Percentiles rank a stretch among this genome's conserved stretches.
Evolutionary conservation across 139 green algal genomes (phyloP).

Genomic region (Chlamydomonas incerta): DNA sequence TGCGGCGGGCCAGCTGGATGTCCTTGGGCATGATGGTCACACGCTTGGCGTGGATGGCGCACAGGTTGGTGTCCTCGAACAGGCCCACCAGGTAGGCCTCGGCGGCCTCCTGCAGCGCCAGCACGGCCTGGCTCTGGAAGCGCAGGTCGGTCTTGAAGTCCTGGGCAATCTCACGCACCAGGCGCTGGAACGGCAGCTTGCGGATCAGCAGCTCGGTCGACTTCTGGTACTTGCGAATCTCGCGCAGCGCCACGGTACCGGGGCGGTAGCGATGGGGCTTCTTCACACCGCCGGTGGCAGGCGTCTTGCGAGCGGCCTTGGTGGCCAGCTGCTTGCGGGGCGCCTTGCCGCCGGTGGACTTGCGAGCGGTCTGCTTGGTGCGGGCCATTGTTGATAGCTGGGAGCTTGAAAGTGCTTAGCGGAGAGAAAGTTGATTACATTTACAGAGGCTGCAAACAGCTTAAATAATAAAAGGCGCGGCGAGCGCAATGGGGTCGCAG

Average conservation of each 20-base stretch:
- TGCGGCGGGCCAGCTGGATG: conserved; percentile 70
- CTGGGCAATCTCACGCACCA: conserved; percentile 98
- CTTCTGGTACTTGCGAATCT: conserved; percentile 98
- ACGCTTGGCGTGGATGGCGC: conserved; percentile 97
- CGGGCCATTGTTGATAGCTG: conserved; percentile 71
- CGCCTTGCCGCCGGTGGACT: conserved; percentile 91
- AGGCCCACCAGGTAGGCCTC: conserved; percentile 96
- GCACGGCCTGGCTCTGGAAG: conserved; percentile 91
- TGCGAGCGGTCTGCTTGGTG: conserved; percentile 90
- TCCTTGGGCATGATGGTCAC: conserved; percentile 78
- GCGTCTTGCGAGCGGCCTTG: conserved; percentile 84
- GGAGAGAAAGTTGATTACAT: no score
- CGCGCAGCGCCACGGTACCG: conserved; percentile 89
- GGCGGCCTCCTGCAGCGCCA: conserved; percentile 93
- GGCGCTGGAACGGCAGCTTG: conserved; percentile 97
- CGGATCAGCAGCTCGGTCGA: conserved; percentile 95
- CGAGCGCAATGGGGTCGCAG: no score
- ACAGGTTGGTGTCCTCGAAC: conserved; percentile 93
- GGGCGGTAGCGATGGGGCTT: conserved; percentile 93
- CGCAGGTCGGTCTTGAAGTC: conserved; percentile 98
- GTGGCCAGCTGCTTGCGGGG: conserved; percentile 96
- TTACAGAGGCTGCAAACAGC: no score
- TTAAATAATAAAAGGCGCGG: no score
- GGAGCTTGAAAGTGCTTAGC: no score
- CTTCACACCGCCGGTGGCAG: conserved; percentile 81